Evolutionary conservation across 352 stramenopile genomes (phyloP).

Genomic region (Phytopythium mirpurense): DNA sequence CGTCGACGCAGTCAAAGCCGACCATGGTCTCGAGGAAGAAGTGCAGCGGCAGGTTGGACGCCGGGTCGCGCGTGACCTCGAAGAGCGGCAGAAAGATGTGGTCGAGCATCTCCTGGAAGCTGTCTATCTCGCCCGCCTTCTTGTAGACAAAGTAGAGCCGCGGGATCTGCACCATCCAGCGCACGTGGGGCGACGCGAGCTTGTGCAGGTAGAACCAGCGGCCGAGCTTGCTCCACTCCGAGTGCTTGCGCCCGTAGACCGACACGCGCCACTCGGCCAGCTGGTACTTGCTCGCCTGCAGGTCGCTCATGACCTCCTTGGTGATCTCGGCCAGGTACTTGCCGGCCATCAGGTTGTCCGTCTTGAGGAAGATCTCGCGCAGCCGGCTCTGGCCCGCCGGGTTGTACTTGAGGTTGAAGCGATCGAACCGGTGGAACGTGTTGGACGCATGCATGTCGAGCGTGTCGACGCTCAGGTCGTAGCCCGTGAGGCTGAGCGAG

Average conservation of each 20-base stretch:
- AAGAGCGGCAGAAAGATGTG: constrained; percentile 99
- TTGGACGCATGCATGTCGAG: constrained; percentile 99
- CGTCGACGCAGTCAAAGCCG: constrained; percentile 98
- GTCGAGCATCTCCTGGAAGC: constrained; percentile 97
- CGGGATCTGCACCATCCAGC: constrained; percentile 98
- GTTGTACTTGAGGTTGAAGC: constrained; percentile 99
- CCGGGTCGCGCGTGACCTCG: constrained; percentile 95
- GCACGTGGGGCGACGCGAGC: constrained; percentile 90
- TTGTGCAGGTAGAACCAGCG: constrained; percentile 96
- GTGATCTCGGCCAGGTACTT: constrained; percentile 96
- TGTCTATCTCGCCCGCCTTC: constrained; percentile 85
- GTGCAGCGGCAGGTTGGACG: constrained; percentile 88
- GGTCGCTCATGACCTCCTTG: constrained; percentile 89
- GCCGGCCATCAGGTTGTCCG: constrained; percentile 95
- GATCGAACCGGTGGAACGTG: constrained; percentile 98
- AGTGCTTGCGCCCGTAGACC: constrained; percentile 90
- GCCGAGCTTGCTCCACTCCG: constrained; percentile 96
- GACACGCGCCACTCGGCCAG: constrained; percentile 94
- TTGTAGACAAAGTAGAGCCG: constrained; percentile 97
- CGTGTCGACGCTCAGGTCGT: constrained; percentile 98
- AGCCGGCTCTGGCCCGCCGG: constrained; percentile 92
- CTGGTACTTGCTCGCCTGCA: constrained; percentile 92
- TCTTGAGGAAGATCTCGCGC: constrained; percentile 99
- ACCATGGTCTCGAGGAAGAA: constrained; percentile 94
- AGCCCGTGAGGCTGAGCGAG: constrained; percentile 92